Conservation (phyloP, 225 moss, liverwort and hornwort genomes). For the Neckera pumila region DNA sequence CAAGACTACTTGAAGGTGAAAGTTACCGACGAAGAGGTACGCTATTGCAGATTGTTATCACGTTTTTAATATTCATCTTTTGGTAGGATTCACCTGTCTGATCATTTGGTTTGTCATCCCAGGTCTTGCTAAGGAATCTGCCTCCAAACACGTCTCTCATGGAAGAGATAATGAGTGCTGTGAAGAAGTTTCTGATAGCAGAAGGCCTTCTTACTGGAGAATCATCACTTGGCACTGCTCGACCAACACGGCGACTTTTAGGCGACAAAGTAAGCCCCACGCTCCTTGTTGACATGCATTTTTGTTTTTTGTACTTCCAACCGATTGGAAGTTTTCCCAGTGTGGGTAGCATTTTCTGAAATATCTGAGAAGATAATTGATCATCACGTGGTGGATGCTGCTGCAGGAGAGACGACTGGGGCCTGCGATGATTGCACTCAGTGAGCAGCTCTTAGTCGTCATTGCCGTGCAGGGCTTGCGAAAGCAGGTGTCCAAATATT, state of each 20-base stretch:
- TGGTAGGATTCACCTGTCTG: neutral
- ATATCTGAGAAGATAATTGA: neutral
- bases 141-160: slow-evolving; percentile 90
- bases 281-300: neutral
- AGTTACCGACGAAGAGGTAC: slow-evolving; percentile 88
- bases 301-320: neutral
- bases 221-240: slow-evolving; percentile 70
- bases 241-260: slow-evolving; percentile 68
- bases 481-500: slow-evolving; percentile 42
- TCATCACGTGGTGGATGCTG: neutral
- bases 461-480: slow-evolving; percentile 80
- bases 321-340: neutral
- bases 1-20: slow-evolving; percentile 96
- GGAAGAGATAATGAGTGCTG: slow-evolving; percentile 89
- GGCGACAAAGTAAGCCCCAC: slow-evolving; percentile 59
- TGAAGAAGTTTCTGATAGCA: slow-evolving; percentile 73
- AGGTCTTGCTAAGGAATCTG: slow-evolving; percentile 82
- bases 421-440: slow-evolving; percentile 77
- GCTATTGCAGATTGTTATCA: neutral
- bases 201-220: slow-evolving; percentile 89
- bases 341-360: neutral
- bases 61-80: neutral
- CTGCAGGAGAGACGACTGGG: slow-evolving; percentile 76
- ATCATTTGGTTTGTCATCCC: neutral
- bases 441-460: slow-evolving; percentile 92